Evolutionary conservation across 2,329 filamentous ascomycete species (phyloP).

Genomic region (Talaromyces sp.): DNA sequence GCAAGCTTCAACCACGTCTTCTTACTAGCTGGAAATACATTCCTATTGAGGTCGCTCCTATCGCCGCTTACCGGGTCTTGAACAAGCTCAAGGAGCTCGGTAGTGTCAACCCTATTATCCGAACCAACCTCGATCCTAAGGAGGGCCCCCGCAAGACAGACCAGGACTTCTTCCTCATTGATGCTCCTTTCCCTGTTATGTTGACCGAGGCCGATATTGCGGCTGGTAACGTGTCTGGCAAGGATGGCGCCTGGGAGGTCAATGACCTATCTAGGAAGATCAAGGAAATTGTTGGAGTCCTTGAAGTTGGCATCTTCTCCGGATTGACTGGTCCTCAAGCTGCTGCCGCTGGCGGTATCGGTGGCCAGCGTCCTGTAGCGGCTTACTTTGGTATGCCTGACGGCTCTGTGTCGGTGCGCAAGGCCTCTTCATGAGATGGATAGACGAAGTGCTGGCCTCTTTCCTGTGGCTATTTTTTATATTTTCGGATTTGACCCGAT

Average conservation of each 20-base stretch:
- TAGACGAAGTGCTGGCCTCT: slow-evolving; percentile 3
- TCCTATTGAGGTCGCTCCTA: slow-evolving; percentile 90
- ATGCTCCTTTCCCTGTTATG: slow-evolving; percentile 82
- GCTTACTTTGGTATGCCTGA: slow-evolving; percentile 94
- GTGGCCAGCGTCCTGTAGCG: slow-evolving; percentile 87
- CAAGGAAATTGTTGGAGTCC: slow-evolving; percentile 79
- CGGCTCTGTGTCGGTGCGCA: slow-evolving; percentile 64
- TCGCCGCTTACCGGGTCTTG: slow-evolving; percentile 77
- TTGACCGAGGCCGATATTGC: slow-evolving; percentile 63
- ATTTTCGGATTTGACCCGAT: background rate
- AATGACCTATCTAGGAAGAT: slow-evolving; percentile 72
- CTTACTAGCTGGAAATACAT: slow-evolving; percentile 78
- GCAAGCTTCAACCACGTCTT: slow-evolving; percentile 80
- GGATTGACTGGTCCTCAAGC: slow-evolving; percentile 76
- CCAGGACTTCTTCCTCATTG: slow-evolving; percentile 86
- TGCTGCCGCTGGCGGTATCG: slow-evolving; percentile 61
- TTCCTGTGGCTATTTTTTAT: too few species aligned
- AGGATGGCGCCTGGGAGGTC: slow-evolving; percentile 77
- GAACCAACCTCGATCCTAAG: slow-evolving; percentile 74
- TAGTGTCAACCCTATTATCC: slow-evolving; percentile 68
- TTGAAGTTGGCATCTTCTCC: slow-evolving; percentile 90
- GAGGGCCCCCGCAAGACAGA: slow-evolving; percentile 83
- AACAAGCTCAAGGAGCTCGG: slow-evolving; percentile 73
- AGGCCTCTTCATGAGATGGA: slow-evolving; percentile 32
- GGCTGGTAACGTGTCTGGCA: slow-evolving; percentile 54